phyloP scores from a whole-genome alignment of 495 filamentous ascomycete species.

The Podospora australis region DNA sequence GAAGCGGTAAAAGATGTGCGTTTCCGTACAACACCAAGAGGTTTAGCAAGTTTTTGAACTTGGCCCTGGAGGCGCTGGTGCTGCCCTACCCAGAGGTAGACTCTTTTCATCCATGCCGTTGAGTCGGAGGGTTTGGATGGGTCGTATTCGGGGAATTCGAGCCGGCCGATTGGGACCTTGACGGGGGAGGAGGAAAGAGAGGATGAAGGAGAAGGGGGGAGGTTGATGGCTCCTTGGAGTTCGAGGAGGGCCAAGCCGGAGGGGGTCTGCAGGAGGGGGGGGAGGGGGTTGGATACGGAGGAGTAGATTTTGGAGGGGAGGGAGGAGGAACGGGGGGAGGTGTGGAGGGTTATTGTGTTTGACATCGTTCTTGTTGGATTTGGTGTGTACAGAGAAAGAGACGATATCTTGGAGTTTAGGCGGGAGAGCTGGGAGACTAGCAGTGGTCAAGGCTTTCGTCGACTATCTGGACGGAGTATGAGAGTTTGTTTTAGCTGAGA shows the following conservation, averaged over 20 bases:
- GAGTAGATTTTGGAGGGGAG: too few species aligned
- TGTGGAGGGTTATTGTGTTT: neutral
- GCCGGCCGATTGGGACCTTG: slow-evolving; percentile 56
- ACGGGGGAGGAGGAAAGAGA: slow-evolving; percentile 21
- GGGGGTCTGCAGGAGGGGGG: slow-evolving; percentile 78
- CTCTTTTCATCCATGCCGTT: slow-evolving; percentile 78
- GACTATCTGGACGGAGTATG: too few species aligned
- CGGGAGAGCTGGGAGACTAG: too few species aligned
- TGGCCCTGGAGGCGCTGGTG: slow-evolving; percentile 89
- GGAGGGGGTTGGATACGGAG: too few species aligned
- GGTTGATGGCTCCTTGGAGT: slow-evolving; percentile 81
- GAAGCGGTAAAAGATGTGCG: too few species aligned
- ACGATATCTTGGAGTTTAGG: too few species aligned
- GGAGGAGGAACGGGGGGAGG: neutral
- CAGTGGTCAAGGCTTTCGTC: too few species aligned
- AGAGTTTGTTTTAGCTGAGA: too few species aligned
- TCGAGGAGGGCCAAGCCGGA: slow-evolving; percentile 75
- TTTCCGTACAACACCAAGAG: slow-evolving; percentile 56
- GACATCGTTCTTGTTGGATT: too few species aligned
- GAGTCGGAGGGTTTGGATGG: slow-evolving; percentile 35
- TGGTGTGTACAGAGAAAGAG: too few species aligned
- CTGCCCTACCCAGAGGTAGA: slow-evolving; percentile 79
- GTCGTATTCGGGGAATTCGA: slow-evolving; percentile 72
- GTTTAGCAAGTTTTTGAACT: slow-evolving; percentile 72
- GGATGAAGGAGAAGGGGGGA: slow-evolving; percentile 31